Conservation (phyloP, 352 stramenopile genomes). For the Phytophthora tentaculata region DNA sequence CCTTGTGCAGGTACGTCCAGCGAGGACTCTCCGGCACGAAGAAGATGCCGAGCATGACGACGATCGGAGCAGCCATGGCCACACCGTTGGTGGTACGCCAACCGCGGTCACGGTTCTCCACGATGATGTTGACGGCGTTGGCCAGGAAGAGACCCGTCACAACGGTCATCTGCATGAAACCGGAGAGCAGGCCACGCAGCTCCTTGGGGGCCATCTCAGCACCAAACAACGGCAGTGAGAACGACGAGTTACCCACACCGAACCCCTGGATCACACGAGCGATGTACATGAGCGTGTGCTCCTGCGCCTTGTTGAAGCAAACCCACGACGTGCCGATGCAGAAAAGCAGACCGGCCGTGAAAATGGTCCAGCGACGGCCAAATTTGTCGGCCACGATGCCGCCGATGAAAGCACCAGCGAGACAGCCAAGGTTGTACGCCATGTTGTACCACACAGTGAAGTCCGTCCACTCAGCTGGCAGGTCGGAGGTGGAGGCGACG, state of each 20-base stretch:
- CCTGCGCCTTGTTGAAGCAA: slow-evolving; percentile 17
- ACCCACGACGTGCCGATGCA: slow-evolving; percentile 51
- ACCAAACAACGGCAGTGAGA: slow-evolving; percentile 57
- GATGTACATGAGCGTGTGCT: slow-evolving; percentile 2
- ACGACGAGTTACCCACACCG: slow-evolving; percentile 44
- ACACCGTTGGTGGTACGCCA: slow-evolving; percentile 57
- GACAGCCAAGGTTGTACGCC: slow-evolving; percentile 61
- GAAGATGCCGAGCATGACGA: slow-evolving; percentile 5
- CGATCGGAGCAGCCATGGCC: slow-evolving; percentile 42
- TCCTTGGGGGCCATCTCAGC: slow-evolving; percentile 71
- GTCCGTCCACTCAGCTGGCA: slow-evolving; percentile 52
- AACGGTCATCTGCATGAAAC: slow-evolving; percentile 47
- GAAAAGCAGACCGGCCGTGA: slow-evolving; percentile 45
- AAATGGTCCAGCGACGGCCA: slow-evolving; percentile 45
- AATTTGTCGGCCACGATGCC: slow-evolving; percentile 51
- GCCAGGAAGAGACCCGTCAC: slow-evolving; percentile 45
- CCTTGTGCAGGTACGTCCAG: slow-evolving; percentile 48
- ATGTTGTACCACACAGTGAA: slow-evolving; percentile 60
- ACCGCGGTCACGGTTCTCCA: slow-evolving; percentile 35
- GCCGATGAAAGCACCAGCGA: slow-evolving; percentile 44
- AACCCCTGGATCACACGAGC: slow-evolving; percentile 37
- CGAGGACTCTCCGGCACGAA: slow-evolving; percentile 18
- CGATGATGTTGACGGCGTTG: slow-evolving; percentile 53
- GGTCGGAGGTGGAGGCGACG: slow-evolving; percentile 27
- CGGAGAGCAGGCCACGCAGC: slow-evolving; percentile 64